phyloP scores from a whole-genome alignment of 2,329 filamentous ascomycete genomes.

The Monosporascus ibericus region DNA sequence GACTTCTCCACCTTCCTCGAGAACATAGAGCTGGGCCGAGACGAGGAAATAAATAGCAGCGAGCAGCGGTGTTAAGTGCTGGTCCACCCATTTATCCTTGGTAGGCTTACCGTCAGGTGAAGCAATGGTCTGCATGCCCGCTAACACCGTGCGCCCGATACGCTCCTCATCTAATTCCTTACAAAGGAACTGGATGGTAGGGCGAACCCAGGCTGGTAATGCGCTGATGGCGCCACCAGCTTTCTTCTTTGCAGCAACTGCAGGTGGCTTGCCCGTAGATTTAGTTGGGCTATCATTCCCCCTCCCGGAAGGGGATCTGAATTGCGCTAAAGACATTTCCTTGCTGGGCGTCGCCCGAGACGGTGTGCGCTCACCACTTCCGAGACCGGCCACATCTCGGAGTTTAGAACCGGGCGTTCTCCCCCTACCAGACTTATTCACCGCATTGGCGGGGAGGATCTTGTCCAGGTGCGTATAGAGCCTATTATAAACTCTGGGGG shows the following conservation, averaged over 20 bases:
- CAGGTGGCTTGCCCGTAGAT: conserved; percentile 29
- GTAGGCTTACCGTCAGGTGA: conserved; percentile 36
- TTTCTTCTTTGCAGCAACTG: conserved; percentile 24
- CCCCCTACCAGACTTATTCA: conserved; percentile 16
- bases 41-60: conserved; percentile 58
- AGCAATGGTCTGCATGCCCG: conserved; percentile 59
- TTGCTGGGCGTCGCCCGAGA: conserved; percentile 42
- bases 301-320: conserved; percentile 34
- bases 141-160: conserved; percentile 66
- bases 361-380: conserved; percentile 29
- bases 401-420: conserved; percentile 30
- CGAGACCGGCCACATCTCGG: conserved; percentile 25
- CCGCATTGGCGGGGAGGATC: conserved; percentile 46
- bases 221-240: conserved; percentile 19
- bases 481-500: conserved; percentile 75
- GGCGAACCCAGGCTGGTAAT: conserved; percentile 63
- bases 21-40: conserved; percentile 39
- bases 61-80: conserved; percentile 48
- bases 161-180: conserved; percentile 52
- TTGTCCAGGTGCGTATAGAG: conserved; percentile 75
- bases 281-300: conserved; percentile 36
- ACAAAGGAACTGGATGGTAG: conserved; percentile 61
- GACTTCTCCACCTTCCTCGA: conserved; percentile 32
- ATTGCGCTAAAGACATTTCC: conserved; percentile 36
- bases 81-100: conserved; percentile 42